Conservation (phyloP, 1,139 yeast genomes). For the Geotrichum klebahnii region DNA sequence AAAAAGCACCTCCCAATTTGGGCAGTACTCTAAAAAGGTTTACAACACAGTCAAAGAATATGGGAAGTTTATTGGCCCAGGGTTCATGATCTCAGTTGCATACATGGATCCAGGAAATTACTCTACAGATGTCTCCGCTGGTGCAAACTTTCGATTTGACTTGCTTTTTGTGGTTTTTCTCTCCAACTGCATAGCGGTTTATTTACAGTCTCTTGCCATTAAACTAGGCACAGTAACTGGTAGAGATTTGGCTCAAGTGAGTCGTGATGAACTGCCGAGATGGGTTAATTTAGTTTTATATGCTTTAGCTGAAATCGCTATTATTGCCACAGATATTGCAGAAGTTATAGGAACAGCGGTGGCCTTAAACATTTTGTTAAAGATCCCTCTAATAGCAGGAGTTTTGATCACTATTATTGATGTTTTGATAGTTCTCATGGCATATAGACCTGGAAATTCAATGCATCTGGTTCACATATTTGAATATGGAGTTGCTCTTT, state of each 20-base stretch:
- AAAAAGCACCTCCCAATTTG: no score
- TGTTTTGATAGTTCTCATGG: constrained; percentile 77
- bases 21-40: neutral
- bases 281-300: constrained; percentile 62
- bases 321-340: constrained; percentile 88
- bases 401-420: constrained; percentile 79
- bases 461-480: constrained; percentile 72
- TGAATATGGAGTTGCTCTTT: constrained; percentile 70
- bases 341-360: constrained; percentile 94
- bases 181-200: constrained; percentile 82
- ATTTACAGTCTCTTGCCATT: constrained; percentile 77
- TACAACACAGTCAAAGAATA: constrained; percentile 45
- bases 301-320: constrained; percentile 77
- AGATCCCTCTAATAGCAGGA: constrained; percentile 72
- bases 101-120: constrained; percentile 98
- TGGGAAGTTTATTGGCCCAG: constrained; percentile 78
- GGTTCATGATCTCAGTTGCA: constrained; percentile 90
- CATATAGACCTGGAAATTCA: constrained; percentile 84
- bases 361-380: constrained; percentile 74
- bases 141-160: constrained; percentile 80
- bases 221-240: constrained; percentile 91
- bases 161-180: constrained; percentile 73
- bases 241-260: constrained; percentile 79
- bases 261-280: constrained; percentile 67
- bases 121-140: constrained; percentile 91